These are phyloP conservation scores for Tricharina praecox DNA, from an alignment of 495 filamentous ascomycete genomes.

Conservation along the genomic window DNA sequence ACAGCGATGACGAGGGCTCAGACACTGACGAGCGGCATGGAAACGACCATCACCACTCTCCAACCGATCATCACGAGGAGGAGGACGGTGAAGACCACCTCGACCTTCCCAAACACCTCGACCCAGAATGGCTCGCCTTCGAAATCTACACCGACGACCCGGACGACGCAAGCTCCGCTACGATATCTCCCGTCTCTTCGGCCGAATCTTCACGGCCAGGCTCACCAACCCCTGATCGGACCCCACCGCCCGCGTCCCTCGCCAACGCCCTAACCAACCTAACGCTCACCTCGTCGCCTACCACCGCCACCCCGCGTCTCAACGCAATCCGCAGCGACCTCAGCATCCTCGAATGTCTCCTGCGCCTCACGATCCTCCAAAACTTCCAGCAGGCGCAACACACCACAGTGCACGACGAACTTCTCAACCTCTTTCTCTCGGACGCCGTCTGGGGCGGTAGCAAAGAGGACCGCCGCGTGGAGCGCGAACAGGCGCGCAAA, in stretches of 20 bases:
- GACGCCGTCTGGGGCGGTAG: constrained; percentile 56
- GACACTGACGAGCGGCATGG: constrained; percentile 2
- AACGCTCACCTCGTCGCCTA: neutral
- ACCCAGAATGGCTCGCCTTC: constrained; percentile 90
- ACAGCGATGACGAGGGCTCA: constrained; percentile 21
- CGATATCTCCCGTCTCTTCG: constrained; percentile 8
- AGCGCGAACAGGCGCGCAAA: constrained; percentile 54
- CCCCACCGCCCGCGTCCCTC: constrained; percentile 15
- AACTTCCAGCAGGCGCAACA: constrained; percentile 93
- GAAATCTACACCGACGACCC: constrained; percentile 61
- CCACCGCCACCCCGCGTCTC: constrained; percentile 1
- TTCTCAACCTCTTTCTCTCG: constrained; percentile 82
- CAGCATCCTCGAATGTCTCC: constrained; percentile 82
- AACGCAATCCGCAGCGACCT: constrained; percentile 56
- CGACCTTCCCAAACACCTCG: constrained; percentile 55
- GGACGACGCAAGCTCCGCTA: constrained; percentile 30
- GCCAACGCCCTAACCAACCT: constrained; percentile 9
- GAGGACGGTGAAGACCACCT: constrained; percentile 21
- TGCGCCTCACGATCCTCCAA: constrained; percentile 84
- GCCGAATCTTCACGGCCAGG: constrained; percentile 9
- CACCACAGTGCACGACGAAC: constrained; percentile 82
- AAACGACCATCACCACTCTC: neutral
- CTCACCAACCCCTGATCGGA: constrained; percentile 4
- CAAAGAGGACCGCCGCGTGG: constrained; percentile 48
- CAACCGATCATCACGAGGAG: constrained; percentile 7